phyloP scores from a whole-genome alignment of 306 rosid genomes.

The Medicago lupulina region DNA sequence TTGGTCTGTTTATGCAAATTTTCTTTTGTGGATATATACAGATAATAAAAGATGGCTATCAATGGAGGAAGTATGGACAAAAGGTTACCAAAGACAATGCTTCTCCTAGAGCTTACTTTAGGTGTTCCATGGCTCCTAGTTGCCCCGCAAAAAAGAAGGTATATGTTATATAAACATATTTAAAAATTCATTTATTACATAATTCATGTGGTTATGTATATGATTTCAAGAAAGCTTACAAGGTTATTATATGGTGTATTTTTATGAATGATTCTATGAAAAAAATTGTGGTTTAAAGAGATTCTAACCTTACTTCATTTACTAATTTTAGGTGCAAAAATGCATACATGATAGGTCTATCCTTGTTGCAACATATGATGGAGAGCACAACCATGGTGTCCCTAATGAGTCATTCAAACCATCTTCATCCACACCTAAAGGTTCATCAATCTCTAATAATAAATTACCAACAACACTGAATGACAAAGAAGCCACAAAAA shows the following conservation, averaged over 20 bases:
- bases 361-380: constrained; percentile 72
- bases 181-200: no score
- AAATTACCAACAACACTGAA: constrained; percentile 24
- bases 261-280: not conserved
- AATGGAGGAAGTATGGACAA: constrained; percentile 88
- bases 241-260: no score
- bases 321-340: constrained; percentile 67
- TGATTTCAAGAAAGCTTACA: no score
- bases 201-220: no score
- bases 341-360: constrained; percentile 59
- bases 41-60: constrained; percentile 66
- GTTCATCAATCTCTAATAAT: constrained; percentile 21
- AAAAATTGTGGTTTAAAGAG: not conserved
- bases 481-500: constrained; percentile 34
- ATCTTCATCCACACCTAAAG: constrained; percentile 47
- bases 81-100: constrained; percentile 81
- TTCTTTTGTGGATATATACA: constrained; percentile 30
- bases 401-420: constrained; percentile 17
- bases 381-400: constrained; percentile 69
- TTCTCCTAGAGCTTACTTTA: constrained; percentile 80
- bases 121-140: constrained; percentile 73
- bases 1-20: not conserved
- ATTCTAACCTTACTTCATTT: constrained; percentile 17
- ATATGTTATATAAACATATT: not conserved
- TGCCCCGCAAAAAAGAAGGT: constrained; percentile 88